Evolutionary conservation across 306 rosid genomes (phyloP).

Genomic region (Leucaena leucocephala): DNA sequence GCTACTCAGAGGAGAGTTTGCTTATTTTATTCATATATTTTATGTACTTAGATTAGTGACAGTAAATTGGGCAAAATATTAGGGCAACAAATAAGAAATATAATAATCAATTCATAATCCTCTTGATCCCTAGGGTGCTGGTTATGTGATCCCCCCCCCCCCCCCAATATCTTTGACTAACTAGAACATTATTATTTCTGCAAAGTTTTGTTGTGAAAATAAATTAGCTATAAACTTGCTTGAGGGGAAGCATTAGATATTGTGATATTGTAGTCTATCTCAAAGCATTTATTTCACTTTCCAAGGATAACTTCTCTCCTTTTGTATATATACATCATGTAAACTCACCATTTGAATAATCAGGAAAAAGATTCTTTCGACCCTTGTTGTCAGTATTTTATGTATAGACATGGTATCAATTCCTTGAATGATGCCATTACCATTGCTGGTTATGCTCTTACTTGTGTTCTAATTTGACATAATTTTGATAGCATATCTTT

Average conservation of each 20-base stretch:
- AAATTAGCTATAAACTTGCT: neutral
- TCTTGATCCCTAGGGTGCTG: neutral
- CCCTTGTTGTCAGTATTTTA: neutral
- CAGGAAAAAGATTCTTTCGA: neutral
- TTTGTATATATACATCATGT: neutral
- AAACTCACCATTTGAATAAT: neutral
- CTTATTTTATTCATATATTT: neutral
- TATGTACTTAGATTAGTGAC: neutral
- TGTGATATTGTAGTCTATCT: neutral
- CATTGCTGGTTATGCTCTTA: constrained; percentile 14
- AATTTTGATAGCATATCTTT: neutral
- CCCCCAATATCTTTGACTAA: neutral
- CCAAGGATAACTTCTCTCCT: neutral
- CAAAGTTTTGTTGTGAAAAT: neutral
- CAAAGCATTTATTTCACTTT: neutral
- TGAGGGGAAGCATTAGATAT: neutral
- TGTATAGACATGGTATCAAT: neutral
- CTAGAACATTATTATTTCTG: neutral
- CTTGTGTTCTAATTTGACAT: constrained; percentile 18
- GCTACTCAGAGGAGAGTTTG: neutral
- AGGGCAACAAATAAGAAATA: neutral
- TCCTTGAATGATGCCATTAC: neutral
- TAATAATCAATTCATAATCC: neutral
- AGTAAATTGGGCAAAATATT: neutral
- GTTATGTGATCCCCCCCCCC: neutral